Conservation (phyloP, 2,329 filamentous ascomycete genomes). For the Pseudonectria buxi region DNA sequence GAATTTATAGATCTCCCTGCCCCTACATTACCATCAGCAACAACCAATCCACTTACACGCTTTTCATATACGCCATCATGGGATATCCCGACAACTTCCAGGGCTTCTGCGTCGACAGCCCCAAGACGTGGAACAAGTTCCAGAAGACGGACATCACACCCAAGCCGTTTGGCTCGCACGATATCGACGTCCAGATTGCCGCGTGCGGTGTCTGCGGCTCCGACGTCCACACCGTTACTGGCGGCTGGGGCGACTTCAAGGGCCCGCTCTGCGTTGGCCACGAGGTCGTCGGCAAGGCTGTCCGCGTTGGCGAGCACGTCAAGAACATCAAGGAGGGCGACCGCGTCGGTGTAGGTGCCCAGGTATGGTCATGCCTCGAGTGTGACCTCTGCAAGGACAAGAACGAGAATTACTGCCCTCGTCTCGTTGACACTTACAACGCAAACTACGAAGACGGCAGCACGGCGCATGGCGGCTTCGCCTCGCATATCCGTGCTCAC, state of each 20-base stretch:
- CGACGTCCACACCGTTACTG: conserved; percentile 52
- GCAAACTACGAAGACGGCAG: conserved; percentile 50
- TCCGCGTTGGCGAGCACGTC: conserved; percentile 39
- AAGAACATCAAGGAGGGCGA: conserved; percentile 53
- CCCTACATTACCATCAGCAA: too few species aligned
- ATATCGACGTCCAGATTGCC: conserved; percentile 64
- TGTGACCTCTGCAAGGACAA: conserved; percentile 39
- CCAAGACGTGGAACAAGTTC: conserved; percentile 37
- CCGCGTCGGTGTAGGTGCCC: conserved; percentile 57
- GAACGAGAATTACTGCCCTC: conserved; percentile 45
- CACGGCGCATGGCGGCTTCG: conserved; percentile 59
- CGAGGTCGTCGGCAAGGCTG: conserved; percentile 52
- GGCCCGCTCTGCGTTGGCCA: conserved; percentile 47
- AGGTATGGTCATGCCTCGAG: conserved; percentile 50
- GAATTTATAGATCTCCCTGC: too few species aligned
- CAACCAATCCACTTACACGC: background rate
- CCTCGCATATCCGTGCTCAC: conserved; percentile 42
- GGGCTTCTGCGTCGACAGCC: conserved; percentile 37
- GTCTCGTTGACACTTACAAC: conserved; percentile 51
- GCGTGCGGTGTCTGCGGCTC: conserved; percentile 60
- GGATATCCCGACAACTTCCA: conserved; percentile 39
- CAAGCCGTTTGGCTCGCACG: conserved; percentile 29
- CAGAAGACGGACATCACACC: conserved; percentile 30
- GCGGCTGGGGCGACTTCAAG: conserved; percentile 45
- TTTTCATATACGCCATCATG: conserved; percentile 22